Percentiles rank a stretch among this genome's conserved stretches.
phyloP scores from a whole-genome alignment of 257 asterid species.

The Gardenia jasminoides region DNA sequence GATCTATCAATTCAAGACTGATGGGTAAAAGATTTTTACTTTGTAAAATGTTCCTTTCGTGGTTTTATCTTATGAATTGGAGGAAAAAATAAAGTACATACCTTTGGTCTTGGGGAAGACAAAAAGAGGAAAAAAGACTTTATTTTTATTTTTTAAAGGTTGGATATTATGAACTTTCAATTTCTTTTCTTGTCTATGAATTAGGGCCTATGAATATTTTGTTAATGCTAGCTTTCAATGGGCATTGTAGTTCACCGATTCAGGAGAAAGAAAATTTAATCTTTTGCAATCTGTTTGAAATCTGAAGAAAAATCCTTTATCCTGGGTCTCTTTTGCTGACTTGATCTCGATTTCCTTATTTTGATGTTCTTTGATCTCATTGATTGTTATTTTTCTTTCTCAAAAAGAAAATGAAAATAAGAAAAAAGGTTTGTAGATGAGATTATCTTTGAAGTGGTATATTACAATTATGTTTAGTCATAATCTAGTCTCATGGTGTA shows the following conservation, averaged over 20 bases:
- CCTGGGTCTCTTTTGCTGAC: neutral
- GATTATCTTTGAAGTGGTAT: too few relatives aligned
- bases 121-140: neutral
- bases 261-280: neutral
- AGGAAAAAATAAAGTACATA: neutral
- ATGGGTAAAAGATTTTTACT: neutral
- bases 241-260: too few relatives aligned
- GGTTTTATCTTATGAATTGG: neutral
- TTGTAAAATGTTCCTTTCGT: neutral
- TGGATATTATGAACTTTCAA: neutral
- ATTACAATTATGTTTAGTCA: too few relatives aligned
- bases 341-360: neutral
- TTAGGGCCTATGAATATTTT: neutral
- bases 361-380: neutral
- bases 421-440: too few relatives aligned
- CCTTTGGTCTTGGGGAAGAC: neutral
- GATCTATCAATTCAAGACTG: conserved; percentile 5
- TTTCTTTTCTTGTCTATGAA: neutral
- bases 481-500: too few relatives aligned
- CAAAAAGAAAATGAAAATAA: too few relatives aligned
- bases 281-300: neutral
- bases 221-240: neutral
- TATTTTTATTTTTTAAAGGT: neutral
- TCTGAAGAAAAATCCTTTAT: neutral
- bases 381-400: neutral